phyloP scores from a whole-genome alignment of 2,329 filamentous ascomycete species.

The Paecilomyces niveus region DNA sequence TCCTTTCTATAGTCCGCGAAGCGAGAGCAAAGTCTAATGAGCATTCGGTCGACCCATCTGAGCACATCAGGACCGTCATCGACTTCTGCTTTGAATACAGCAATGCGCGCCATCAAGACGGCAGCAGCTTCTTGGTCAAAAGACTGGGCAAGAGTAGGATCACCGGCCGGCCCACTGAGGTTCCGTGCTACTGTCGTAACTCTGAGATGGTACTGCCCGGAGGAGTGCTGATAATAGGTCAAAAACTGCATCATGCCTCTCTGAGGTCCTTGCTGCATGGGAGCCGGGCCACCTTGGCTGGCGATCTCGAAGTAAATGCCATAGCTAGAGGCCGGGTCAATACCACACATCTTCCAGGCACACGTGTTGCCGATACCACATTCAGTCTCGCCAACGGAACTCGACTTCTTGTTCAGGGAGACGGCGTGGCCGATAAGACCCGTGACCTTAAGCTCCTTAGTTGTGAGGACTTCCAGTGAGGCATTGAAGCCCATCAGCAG shows the following conservation, averaged over 20 bases:
- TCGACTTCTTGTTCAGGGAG: constrained; percentile 96
- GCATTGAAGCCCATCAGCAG: constrained; percentile 98
- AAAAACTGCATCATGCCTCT: constrained; percentile 97
- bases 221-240: constrained; percentile 97
- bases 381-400: constrained; percentile 93
- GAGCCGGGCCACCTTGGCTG: constrained; percentile 77
- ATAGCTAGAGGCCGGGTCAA: constrained; percentile 88
- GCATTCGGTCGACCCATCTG: constrained; percentile 96
- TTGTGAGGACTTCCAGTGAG: constrained; percentile 88
- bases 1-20: constrained; percentile 99
- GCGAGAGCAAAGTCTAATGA: constrained; percentile 89
- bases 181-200: constrained; percentile 91
- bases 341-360: constrained; percentile 99
- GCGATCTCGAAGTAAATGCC: constrained; percentile 98
- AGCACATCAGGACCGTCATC: constrained; percentile 98
- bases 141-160: constrained; percentile 89
- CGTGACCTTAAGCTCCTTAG: constrained; percentile 96
- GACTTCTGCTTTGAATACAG: constrained; percentile 97
- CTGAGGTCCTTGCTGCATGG: constrained; percentile 78
- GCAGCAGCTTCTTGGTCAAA: constrained; percentile 98
- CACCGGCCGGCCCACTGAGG: constrained; percentile 85
- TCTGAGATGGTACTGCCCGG: constrained; percentile 89
- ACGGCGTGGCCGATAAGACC: constrained; percentile 94
- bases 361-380: constrained; percentile 98
- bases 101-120: constrained; percentile 97